Conservation (phyloP, 2,329 filamentous ascomycete species). For the Pseudopyricularia javanii region DNA sequence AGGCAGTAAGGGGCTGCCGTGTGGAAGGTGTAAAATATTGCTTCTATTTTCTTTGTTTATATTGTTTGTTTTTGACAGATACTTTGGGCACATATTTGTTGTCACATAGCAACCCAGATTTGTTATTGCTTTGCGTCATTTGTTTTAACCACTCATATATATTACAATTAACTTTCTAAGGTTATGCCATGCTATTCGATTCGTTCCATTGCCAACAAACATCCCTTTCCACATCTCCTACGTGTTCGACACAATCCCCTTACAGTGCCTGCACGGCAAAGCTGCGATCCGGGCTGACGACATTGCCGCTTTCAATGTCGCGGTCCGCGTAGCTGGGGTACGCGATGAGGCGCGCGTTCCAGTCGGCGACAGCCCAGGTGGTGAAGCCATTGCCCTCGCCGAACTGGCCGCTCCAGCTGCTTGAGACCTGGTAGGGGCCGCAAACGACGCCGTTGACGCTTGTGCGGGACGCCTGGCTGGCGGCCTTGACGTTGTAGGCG, state of each 20-base stretch:
- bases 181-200: too few species aligned
- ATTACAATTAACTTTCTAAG: too few species aligned
- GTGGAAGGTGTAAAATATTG: too few species aligned
- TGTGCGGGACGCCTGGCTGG: constrained; percentile 17
- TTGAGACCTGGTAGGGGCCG: constrained; percentile 37
- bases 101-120: too few species aligned
- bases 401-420: constrained; percentile 44
- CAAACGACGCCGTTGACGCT: constrained; percentile 27
- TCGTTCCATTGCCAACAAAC: not conserved
- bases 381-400: constrained; percentile 40
- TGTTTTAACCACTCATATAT: too few species aligned
- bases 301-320: constrained; percentile 28
- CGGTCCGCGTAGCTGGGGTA: constrained; percentile 42
- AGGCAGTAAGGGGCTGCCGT: too few species aligned
- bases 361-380: constrained; percentile 35
- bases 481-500: constrained; percentile 22
- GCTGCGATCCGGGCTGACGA: constrained; percentile 35
- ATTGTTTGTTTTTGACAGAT: too few species aligned
- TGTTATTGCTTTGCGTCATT: too few species aligned
- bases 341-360: constrained; percentile 27
- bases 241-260: not conserved
- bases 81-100: too few species aligned
- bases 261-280: constrained; percentile 16
- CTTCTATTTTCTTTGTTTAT: too few species aligned
- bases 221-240: not conserved